Conservation (phyloP, 2,329 filamentous ascomycete genomes). For the Scytalidium sp. region DNA sequence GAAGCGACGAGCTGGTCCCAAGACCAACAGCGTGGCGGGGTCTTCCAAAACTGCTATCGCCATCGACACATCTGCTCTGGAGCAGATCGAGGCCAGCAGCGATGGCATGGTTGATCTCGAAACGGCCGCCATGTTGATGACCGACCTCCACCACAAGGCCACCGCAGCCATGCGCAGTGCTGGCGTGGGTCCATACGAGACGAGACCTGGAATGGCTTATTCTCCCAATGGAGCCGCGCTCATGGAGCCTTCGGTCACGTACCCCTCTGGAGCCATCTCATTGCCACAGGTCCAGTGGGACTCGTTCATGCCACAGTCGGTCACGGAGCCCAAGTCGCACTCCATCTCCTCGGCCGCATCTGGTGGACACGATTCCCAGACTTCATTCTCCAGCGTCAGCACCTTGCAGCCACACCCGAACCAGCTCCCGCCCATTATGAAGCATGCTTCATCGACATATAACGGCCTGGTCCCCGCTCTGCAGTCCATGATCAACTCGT, state of each 20-base stretch:
- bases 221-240: slow-evolving; percentile 68
- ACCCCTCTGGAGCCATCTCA: slow-evolving; percentile 74
- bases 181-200: slow-evolving; percentile 49
- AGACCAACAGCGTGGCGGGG: slow-evolving; percentile 59
- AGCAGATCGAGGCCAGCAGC: slow-evolving; percentile 88
- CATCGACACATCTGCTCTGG: slow-evolving; percentile 80
- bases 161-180: slow-evolving; percentile 67
- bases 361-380: slow-evolving; percentile 66
- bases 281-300: slow-evolving; percentile 91
- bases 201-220: slow-evolving; percentile 63
- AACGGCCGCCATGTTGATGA: slow-evolving; percentile 97
- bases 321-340: slow-evolving; percentile 70
- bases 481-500: slow-evolving; percentile 70
- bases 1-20: slow-evolving; percentile 75
- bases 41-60: slow-evolving; percentile 76
- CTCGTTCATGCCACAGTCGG: slow-evolving; percentile 70
- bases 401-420: slow-evolving; percentile 55
- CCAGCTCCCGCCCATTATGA: slow-evolving; percentile 67
- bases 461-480: slow-evolving; percentile 62
- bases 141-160: slow-evolving; percentile 95
- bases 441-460: slow-evolving; percentile 55
- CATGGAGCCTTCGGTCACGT: slow-evolving; percentile 75
- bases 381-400: slow-evolving; percentile 58
- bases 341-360: slow-evolving; percentile 68
- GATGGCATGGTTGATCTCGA: slow-evolving; percentile 95